Base-by-base conservation (phyloP, 352 stramenopile genomes). In the Pythium sukuiense region DNA sequence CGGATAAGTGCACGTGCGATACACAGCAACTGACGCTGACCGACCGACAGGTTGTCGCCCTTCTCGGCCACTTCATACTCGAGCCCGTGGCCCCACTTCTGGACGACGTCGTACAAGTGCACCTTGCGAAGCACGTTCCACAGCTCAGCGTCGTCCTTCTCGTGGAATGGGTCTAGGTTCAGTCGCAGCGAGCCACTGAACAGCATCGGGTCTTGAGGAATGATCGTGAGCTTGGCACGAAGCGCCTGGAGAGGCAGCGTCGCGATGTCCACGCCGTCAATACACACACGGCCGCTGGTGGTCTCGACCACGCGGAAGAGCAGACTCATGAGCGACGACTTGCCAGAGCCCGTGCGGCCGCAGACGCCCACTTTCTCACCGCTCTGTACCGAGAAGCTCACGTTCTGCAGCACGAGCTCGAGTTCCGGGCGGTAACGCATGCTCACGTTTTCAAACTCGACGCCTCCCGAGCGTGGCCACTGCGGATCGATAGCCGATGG, bases 181-280 rank as follows among this genome's bases (percentile, higher is more conserved):
- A 74, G 77, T 6, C 89, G 79, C 26, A 98, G 72, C 20, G 77
- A 87, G 35, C 93, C 93, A 29, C 79, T 87, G 68, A 97, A 98
- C 18, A 98, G 68, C 16, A 97, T 80, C 32, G 94, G 92, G 61
- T 98, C 90, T 72, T 98, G 93, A 92, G 95, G 95, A 50, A 99
- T 84, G 64, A 84, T 84, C 14, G 76, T 76, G 29, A 84, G 70
- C 45, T 68, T 67, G 27, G 55, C 8, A 1, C 76, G 76, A 30
- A 84, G 56, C 18, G 59, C 53, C 33, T 65, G 61, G 16, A 84
- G 20, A 29, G 32, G 56, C 16, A 84, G 46, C 27, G 43, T 74
- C 32, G 75, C 62, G 58, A 89, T 94, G 72, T 97, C 85, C 16
- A 96, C 73, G 3, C 79, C 89, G 76, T 98, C 93, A 54, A 98